These are phyloP conservation scores for Erodium maritimum DNA, from an alignment of 345 rosid genomes.

Conservation along the genomic window DNA sequence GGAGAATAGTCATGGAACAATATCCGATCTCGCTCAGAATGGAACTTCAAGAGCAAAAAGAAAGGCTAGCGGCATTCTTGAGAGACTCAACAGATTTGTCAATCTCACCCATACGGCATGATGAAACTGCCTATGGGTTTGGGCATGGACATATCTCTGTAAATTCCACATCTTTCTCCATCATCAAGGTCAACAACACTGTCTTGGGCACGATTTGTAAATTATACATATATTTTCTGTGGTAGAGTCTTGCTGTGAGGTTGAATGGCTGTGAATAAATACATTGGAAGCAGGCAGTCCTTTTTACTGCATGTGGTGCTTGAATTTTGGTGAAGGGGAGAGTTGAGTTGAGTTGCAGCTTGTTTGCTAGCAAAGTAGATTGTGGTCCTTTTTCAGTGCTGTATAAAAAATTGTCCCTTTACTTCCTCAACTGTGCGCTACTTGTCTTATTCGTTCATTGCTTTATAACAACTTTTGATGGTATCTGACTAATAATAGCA, in stretches of 20 bases:
- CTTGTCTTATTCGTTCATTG: not conserved
- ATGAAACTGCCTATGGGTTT: slow-evolving; percentile 6
- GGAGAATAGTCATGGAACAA: slow-evolving; percentile 26
- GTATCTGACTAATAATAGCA: not conserved
- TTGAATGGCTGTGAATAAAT: not conserved
- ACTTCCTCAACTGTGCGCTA: no score
- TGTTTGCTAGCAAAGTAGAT: not conserved
- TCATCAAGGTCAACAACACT: slow-evolving; percentile 5
- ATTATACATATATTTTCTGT: not conserved
- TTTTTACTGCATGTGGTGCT: not conserved
- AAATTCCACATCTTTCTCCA: slow-evolving; percentile 20
- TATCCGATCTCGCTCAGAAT: slow-evolving; percentile 24
- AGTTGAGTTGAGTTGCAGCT: not conserved
- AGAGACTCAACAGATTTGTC: slow-evolving; percentile 18
- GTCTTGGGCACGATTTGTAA: not conserved
- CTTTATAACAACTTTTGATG: not conserved
- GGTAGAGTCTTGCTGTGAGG: not conserved
- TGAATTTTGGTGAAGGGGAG: not conserved
- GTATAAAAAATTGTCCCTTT: not conserved
- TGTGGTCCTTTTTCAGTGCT: not conserved
- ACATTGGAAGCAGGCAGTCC: not conserved
- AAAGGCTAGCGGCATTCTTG: slow-evolving; percentile 36
- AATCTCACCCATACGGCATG: slow-evolving; percentile 78
- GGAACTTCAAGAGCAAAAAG: slow-evolving; percentile 45
- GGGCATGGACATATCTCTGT: slow-evolving; percentile 3